Conservation (phyloP, 106 monocot species). For the Acanthochlamys bracteata region DNA sequence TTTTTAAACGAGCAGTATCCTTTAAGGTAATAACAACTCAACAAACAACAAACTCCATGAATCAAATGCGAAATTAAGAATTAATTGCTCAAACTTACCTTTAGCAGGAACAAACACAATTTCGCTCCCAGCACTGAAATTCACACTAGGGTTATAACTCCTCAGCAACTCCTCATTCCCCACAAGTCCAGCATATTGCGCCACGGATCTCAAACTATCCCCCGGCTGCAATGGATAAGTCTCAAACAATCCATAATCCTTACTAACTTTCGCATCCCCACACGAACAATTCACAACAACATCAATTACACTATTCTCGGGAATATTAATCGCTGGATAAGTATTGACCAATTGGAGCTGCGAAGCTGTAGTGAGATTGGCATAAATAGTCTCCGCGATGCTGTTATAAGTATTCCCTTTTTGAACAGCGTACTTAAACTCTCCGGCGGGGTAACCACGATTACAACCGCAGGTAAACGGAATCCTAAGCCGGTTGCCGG, state of each 20-base stretch:
- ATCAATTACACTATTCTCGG: background rate
- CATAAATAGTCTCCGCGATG: background rate
- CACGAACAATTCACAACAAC: constrained; percentile 8
- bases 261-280: background rate
- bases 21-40: too few species aligned
- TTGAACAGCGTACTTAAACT: background rate
- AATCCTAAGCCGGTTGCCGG: background rate
- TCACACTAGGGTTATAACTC: constrained; percentile 1
- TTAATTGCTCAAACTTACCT: background rate
- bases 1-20: too few species aligned
- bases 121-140: constrained; percentile 2
- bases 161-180: background rate
- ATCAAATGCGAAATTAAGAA: background rate
- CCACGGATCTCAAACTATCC: constrained; percentile 1
- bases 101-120: constrained; percentile 1
- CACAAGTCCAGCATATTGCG: background rate
- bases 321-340: background rate
- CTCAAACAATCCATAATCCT: constrained; percentile 6
- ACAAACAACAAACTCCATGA: background rate
- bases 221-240: background rate
- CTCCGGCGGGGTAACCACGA: background rate
- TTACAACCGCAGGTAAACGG: constrained; percentile 1
- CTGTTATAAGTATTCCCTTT: background rate
- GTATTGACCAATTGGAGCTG: background rate
- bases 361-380: background rate